Evolutionary conservation across 352 stramenopile genomes (phyloP).

Genomic region (Phytophthora megakarya): DNA sequence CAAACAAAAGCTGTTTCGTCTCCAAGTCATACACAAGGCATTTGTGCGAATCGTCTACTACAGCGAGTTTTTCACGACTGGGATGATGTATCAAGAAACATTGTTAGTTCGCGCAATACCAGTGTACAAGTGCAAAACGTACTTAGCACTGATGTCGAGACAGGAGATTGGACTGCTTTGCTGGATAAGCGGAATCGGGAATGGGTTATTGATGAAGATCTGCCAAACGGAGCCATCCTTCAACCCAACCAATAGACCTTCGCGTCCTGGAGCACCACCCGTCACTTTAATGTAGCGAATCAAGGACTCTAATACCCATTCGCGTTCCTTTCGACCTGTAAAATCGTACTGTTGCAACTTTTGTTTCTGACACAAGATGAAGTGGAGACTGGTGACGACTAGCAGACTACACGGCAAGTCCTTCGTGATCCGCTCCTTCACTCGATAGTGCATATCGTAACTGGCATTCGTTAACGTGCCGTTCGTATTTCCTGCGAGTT

Average conservation of each 20-base stretch:
- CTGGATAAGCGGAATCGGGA: slow-evolving; percentile 92
- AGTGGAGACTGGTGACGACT: slow-evolving; percentile 90
- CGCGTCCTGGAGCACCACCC: slow-evolving; percentile 84
- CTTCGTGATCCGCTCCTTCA: slow-evolving; percentile 89
- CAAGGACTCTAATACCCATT: slow-evolving; percentile 86
- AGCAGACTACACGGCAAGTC: slow-evolving; percentile 87
- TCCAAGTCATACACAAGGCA: slow-evolving; percentile 92
- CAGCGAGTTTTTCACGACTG: slow-evolving; percentile 88
- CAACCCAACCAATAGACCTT: slow-evolving; percentile 93
- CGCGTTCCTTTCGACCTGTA: slow-evolving; percentile 80
- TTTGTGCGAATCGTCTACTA: slow-evolving; percentile 91
- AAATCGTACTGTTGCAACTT: slow-evolving; percentile 95
- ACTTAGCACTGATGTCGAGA: slow-evolving; percentile 89
- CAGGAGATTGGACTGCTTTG: slow-evolving; percentile 87
- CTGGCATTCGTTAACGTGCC: slow-evolving; percentile 35
- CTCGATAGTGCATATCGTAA: slow-evolving; percentile 94
- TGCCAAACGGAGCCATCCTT: slow-evolving; percentile 91
- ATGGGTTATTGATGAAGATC: slow-evolving; percentile 95
- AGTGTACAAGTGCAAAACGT: slow-evolving; percentile 19
- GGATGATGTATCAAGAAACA: not conserved
- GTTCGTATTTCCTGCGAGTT: slow-evolving; percentile 77
- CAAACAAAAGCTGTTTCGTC: slow-evolving; percentile 90
- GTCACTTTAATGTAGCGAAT: slow-evolving; percentile 94
- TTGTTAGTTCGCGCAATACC: not conserved
- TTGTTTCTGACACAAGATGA: slow-evolving; percentile 92